These are phyloP conservation scores for Myxozyma geophila DNA, from an alignment of 805 yeast genomes.

Conservation along the genomic window DNA sequence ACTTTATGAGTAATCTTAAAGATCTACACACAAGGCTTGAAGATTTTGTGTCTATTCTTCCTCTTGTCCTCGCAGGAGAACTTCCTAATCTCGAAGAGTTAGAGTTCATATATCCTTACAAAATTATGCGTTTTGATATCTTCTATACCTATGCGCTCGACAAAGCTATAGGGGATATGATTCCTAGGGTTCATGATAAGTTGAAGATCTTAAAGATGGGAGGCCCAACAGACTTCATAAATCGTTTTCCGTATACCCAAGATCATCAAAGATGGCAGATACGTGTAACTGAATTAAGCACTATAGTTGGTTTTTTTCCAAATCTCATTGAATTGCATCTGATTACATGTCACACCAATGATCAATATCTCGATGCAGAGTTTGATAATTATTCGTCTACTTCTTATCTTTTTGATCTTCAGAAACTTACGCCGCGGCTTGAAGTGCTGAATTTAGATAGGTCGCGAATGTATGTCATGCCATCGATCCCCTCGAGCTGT, in stretches of 20 bases:
- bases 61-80: not conserved
- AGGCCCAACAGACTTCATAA: not conserved
- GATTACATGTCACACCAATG: not conserved
- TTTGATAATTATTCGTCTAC: not conserved
- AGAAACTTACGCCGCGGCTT: not conserved
- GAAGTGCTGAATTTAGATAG: conserved; percentile 9
- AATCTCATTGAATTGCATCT: not conserved
- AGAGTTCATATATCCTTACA: not conserved
- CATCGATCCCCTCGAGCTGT: conserved; percentile 5
- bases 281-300: not conserved
- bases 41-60: not conserved
- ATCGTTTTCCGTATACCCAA: conserved; percentile 2
- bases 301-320: not conserved
- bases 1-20: not conserved
- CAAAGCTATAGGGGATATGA: not conserved
- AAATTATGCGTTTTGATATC: not conserved
- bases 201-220: not conserved
- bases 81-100: conserved; percentile 9
- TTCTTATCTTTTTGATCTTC: not conserved
- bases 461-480: not conserved
- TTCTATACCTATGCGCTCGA: not conserved
- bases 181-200: not conserved
- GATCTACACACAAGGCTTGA: conserved; percentile 1
- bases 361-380: not conserved
- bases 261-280: not conserved